A percentile compares a stretch with the other conserved stretches of the same genome.
These are phyloP conservation scores for Thielaviopsis euricoi DNA, from an alignment of 2,329 filamentous ascomycete genomes.

Conservation along the genomic window DNA sequence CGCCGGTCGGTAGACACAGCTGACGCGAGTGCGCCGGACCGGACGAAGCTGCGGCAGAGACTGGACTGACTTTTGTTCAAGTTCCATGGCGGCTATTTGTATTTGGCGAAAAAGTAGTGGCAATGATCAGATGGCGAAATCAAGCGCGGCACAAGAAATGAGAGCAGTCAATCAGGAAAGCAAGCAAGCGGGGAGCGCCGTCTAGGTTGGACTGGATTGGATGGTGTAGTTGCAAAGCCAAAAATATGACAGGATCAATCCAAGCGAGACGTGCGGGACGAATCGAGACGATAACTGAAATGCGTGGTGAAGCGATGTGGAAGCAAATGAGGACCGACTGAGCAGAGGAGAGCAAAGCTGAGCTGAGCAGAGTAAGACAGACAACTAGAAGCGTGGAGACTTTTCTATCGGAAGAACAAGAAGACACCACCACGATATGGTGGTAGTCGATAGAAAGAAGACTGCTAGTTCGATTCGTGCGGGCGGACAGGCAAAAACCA, in stretches of 20 bases:
- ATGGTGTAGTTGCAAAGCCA: neutral
- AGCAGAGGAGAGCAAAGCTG: neutral
- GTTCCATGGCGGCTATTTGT: conserved; percentile 6
- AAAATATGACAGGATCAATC: neutral
- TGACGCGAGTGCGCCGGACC: neutral
- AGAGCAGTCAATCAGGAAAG: neutral
- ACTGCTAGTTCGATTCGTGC: neutral
- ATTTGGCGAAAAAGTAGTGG: neutral
- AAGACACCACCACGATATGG: neutral
- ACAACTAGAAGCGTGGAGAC: neutral
- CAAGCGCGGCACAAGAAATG: neutral
- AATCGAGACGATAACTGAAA: neutral
- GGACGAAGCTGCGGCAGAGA: neutral
- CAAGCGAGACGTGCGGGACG: neutral
- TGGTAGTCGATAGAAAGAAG: neutral
- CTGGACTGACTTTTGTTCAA: conserved; percentile 11
- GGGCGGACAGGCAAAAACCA: neutral
- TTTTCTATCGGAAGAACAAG: neutral
- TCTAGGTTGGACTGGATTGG: neutral
- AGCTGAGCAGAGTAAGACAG: neutral
- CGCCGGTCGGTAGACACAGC: neutral
- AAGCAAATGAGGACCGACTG: neutral
- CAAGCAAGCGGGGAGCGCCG: neutral
- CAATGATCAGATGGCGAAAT: neutral
- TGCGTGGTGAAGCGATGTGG: neutral